Percentiles rank a stretch among this genome's conserved stretches.
phyloP scores from a whole-genome alignment of 768 basidiomycete genomes.

The Brasilioporus rufonigricans region DNA sequence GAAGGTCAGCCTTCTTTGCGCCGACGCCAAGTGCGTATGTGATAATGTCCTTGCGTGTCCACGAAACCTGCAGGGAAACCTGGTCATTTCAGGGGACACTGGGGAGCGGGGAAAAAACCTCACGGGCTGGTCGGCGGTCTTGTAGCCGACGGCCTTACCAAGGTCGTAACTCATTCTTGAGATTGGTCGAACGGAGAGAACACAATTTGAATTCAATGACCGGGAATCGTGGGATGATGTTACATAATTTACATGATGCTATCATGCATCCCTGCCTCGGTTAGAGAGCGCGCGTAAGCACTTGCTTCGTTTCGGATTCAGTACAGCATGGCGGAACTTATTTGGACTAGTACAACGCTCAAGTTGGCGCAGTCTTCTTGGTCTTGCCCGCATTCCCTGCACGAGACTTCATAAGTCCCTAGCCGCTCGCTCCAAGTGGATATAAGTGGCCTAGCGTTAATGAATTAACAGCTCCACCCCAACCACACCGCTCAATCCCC shows the following conservation, averaged over 20 bases:
- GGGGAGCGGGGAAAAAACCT: conserved; percentile 16
- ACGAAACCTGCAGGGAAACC: conserved; percentile 53
- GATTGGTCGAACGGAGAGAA: not conserved
- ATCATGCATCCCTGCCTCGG: too few relatives aligned
- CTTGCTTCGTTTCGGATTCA: not conserved
- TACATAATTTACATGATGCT: too few relatives aligned
- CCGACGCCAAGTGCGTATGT: conserved; percentile 81
- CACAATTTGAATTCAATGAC: not conserved
- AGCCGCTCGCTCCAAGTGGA: not conserved
- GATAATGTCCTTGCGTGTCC: conserved; percentile 83
- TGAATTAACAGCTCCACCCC: not conserved
- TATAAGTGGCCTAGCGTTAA: conserved; percentile 2
- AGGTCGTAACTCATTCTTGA: conserved; percentile 42
- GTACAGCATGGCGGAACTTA: not conserved
- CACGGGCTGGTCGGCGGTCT: conserved; percentile 53
- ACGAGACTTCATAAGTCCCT: not conserved
- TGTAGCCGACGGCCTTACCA: conserved; percentile 61
- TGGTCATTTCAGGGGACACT: not conserved
- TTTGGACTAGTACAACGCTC: not conserved
- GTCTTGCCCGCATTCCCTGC: not conserved
- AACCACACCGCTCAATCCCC: not conserved
- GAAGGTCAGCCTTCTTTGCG: conserved; percentile 69
- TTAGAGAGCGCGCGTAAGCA: not conserved
- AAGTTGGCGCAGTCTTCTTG: not conserved
- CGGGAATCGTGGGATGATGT: not conserved